A percentile compares a stretch with the other conserved stretches of the same genome.
phyloP scores from a whole-genome alignment of 2,329 filamentous ascomycete species.

The Ramularia endophylla region DNA sequence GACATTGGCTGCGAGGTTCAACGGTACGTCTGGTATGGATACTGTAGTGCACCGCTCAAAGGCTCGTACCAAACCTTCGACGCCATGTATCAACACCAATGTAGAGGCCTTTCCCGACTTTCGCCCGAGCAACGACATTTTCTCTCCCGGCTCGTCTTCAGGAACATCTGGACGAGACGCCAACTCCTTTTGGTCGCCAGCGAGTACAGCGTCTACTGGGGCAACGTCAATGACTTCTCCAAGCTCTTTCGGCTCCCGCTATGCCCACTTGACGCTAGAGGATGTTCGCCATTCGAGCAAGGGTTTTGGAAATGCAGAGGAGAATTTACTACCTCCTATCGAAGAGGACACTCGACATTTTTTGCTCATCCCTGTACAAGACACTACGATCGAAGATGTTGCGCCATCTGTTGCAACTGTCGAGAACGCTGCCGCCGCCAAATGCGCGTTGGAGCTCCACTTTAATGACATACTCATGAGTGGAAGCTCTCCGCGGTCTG shows the following conservation, averaged over 20 bases:
- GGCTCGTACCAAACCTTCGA: conserved; percentile 16
- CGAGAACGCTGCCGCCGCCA: conserved; percentile 72
- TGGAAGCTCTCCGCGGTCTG: conserved; percentile 50
- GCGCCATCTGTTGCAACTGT: conserved; percentile 54
- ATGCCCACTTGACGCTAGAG: conserved; percentile 23
- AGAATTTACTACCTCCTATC: conserved; percentile 26
- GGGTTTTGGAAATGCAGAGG: conserved; percentile 18
- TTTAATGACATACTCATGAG: conserved; percentile 64
- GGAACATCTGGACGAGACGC: conserved; percentile 8
- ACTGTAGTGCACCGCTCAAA: conserved; percentile 26
- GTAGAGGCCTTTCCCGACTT: conserved; percentile 10
- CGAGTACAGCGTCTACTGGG: conserved; percentile 28
- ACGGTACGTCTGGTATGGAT: conserved; percentile 10
- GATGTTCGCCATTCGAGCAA: conserved; percentile 22
- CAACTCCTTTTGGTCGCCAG: conserved; percentile 23
- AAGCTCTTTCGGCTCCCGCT: conserved; percentile 17
- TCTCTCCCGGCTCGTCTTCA: conserved; percentile 15
- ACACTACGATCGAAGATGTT: conserved; percentile 16
- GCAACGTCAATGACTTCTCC: conserved; percentile 29
- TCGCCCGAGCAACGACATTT: conserved; percentile 7
- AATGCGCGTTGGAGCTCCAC: conserved; percentile 79
- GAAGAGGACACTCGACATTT: conserved; percentile 26
- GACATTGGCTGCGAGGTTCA: conserved; percentile 20
- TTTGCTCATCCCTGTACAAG: conserved; percentile 29
- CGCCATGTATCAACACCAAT: conserved; percentile 21